Evolutionary conservation across 257 asterid species (phyloP).

Genomic region (Voacanga thouarsii): DNA sequence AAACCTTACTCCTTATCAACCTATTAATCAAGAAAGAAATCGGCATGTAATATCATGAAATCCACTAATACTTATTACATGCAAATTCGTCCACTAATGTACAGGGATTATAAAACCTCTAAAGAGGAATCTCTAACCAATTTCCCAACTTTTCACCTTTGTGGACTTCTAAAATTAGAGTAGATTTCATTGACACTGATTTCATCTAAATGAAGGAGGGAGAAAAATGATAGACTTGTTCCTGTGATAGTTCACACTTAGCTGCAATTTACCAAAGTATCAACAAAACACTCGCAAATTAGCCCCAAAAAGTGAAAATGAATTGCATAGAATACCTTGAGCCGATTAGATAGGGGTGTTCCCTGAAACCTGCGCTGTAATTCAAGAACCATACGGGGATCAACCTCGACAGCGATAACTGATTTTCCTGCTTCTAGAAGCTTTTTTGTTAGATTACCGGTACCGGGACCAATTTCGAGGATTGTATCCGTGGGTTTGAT

Average conservation of each 20-base stretch:
- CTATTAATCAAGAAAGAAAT: not conserved
- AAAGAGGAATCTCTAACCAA: not conserved
- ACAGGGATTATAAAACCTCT: not conserved
- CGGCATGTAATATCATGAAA: too few species aligned
- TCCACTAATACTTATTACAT: not conserved
- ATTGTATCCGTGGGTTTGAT: conserved; percentile 75
- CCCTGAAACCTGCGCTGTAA: conserved; percentile 89
- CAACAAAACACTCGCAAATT: not conserved
- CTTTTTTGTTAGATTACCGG: conserved; percentile 94
- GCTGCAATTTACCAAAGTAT: not conserved
- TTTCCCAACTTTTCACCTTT: not conserved
- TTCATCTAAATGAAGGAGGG: too few species aligned
- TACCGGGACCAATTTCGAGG: conserved; percentile 97
- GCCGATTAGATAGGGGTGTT: conserved; percentile 62
- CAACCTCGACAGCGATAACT: conserved; percentile 85
- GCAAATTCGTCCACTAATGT: not conserved
- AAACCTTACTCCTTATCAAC: not conserved
- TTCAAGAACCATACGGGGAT: conserved; percentile 96
- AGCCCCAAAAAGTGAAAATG: not conserved
- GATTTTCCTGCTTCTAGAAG: conserved; percentile 92
- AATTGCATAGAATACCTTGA: conserved; percentile 37
- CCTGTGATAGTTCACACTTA: not conserved
- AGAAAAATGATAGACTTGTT: not conserved
- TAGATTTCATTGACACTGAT: too few species aligned
- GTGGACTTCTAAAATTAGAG: not conserved